phyloP scores from a whole-genome alignment of 768 basidiomycete genomes.

The Pleurotus ostreatus region DNA sequence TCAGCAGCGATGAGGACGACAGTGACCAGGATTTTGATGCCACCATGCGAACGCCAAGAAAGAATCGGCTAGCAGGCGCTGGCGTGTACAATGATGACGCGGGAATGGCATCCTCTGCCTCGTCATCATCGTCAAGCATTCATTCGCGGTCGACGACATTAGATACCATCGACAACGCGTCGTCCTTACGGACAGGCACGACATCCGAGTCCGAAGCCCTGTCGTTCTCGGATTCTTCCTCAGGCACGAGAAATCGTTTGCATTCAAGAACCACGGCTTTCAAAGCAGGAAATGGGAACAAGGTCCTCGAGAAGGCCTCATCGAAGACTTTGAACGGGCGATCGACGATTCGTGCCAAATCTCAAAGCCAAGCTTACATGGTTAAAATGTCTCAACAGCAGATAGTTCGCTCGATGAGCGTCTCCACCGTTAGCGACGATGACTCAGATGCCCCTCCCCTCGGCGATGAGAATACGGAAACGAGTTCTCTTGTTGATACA shows the following conservation, averaged over 20 bases:
- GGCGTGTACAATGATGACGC: constrained; percentile 10
- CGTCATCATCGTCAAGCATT: constrained; percentile 9
- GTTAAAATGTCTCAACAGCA: constrained; percentile 6
- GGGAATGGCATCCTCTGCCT: background rate
- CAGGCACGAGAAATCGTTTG: constrained; percentile 39
- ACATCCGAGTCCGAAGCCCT: constrained; percentile 34
- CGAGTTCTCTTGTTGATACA: background rate
- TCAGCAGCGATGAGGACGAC: constrained; percentile 25
- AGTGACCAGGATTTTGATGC: constrained; percentile 57
- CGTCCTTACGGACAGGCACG: constrained; percentile 31
- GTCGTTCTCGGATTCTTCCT: constrained; percentile 23
- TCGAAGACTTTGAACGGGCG: background rate
- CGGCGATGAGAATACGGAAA: background rate
- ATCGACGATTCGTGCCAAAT: background rate
- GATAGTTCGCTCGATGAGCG: constrained; percentile 1
- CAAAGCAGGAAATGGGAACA: background rate
- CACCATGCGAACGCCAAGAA: constrained; percentile 60
- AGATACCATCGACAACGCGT: constrained; percentile 33
- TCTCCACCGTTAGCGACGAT: constrained; percentile 6
- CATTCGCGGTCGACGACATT: constrained; percentile 24
- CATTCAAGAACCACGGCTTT: constrained; percentile 12
- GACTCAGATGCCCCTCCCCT: background rate
- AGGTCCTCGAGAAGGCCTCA: background rate
- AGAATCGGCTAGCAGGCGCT: constrained; percentile 10
- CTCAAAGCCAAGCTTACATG: background rate